Base-by-base conservation (phyloP, 495 filamentous ascomycete genomes). In the Daldinia grandis region DNA sequence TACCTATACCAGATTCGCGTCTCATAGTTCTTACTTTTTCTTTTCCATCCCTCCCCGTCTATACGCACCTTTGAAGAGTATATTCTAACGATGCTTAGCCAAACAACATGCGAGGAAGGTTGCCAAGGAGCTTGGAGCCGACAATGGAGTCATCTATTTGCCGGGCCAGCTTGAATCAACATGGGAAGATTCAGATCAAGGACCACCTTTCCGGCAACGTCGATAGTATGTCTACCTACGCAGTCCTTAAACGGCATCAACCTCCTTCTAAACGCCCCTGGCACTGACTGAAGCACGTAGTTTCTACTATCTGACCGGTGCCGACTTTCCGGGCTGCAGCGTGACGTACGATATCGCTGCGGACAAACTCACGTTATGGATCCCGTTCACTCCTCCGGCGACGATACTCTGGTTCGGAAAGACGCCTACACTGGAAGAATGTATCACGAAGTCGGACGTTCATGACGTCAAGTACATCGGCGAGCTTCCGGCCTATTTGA, bases 81-180 rank as follows among this genome's bases (percentile, higher is more conserved):
- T 17, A 40, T 59, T 49, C 62, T 73, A 68, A 68, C 68, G 30
- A 31, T 44, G 10, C 1, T 37, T 64, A 94, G 93, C 93, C 31
- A 97, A 95, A 76, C 83, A 89, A 66, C 92, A 97, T 77, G 93
- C 91, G 44, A 87, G 86, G 66, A 89, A 87, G 47, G 92, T 94
- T 14, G 90, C 88, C 12, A 82, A 84, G 55, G 85, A 89, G 61
- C 87, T 97, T 28, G 86, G 85, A 3, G 82, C 84, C 49, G 77
- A 82, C 24, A 73, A 82, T 55, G 93, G 93, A 30, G 72, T 95
- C 61, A 86, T 92, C 55, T 89, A 85, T 74, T 80, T 92, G 8
- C 79, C 82, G 8, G 87, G 86, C 19, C 79, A 81, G 25, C 72
- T 78, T n/a, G 77, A 82, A 27, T 70, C 74, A 27, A 77, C 79